These are phyloP conservation scores for Sphagnurus paluster DNA, from an alignment of 1,284 basidiomycete species.

Conservation along the genomic window DNA sequence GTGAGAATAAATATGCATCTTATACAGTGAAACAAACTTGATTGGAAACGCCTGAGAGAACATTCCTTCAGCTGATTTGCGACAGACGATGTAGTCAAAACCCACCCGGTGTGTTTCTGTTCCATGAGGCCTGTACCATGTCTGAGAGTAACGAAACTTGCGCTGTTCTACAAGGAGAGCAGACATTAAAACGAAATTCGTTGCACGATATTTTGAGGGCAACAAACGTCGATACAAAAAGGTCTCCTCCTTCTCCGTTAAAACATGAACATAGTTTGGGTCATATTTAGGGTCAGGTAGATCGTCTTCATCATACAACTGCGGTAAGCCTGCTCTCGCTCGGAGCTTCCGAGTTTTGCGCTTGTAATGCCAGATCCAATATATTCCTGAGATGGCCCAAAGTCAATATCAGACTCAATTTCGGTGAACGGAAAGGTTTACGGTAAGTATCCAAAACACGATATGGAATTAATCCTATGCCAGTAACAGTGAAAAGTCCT, in stretches of 20 bases:
- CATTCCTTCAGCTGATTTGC: constrained; percentile 3
- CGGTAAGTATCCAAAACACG: constrained; percentile 79
- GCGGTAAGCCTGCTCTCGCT: constrained; percentile 59
- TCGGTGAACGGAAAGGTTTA: constrained; percentile 32
- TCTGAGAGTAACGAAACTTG: constrained; percentile 69
- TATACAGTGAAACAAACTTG: constrained; percentile 35
- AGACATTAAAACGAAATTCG: constrained; percentile 4
- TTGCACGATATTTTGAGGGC: neutral
- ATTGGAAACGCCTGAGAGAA: constrained; percentile 73
- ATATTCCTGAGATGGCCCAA: constrained; percentile 57
- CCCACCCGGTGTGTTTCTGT: constrained; percentile 79
- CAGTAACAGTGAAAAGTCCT: constrained; percentile 83
- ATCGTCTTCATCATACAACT: constrained; percentile 73
- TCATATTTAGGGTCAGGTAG: constrained; percentile 76
- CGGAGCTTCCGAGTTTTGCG: constrained; percentile 56
- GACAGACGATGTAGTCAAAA: neutral
- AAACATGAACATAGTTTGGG: constrained; percentile 72
- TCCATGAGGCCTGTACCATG: constrained; percentile 88
- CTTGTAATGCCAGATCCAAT: constrained; percentile 75
- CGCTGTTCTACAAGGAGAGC: constrained; percentile 63
- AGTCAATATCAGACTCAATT: neutral
- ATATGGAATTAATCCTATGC: constrained; percentile 72
- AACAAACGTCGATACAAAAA: constrained; percentile 66
- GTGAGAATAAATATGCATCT: constrained; percentile 9
- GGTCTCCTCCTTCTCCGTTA: constrained; percentile 71